Percentiles rank a stretch among this genome's conserved stretches.
Evolutionary conservation across 2,329 filamentous ascomycete species (phyloP).

Genomic region (Colletotrichum tropicicola): DNA sequence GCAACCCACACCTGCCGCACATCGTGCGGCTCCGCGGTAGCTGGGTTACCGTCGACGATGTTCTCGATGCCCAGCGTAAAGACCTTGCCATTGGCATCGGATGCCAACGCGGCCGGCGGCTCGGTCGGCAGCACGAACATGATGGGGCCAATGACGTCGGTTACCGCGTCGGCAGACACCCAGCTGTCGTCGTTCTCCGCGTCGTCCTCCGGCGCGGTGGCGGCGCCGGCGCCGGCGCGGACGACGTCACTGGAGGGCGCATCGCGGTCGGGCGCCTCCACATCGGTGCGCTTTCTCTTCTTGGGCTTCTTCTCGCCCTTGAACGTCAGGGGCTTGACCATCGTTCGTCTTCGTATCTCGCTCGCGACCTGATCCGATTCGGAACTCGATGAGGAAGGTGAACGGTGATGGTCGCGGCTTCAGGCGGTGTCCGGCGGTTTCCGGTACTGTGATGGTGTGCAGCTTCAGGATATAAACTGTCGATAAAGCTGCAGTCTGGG

Average conservation of each 20-base stretch:
- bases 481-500: constrained; percentile 9
- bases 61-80: constrained; percentile 88
- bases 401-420: not conserved
- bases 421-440: constrained; percentile 17
- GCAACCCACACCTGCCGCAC: constrained; percentile 96
- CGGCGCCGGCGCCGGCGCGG: constrained; percentile 31
- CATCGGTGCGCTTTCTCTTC: constrained; percentile 81
- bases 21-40: constrained; percentile 94
- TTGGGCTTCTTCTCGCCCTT: constrained; percentile 97
- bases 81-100: constrained; percentile 86
- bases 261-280: constrained; percentile 46
- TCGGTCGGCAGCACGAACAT: constrained; percentile 84
- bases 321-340: constrained; percentile 92
- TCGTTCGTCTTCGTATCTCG: constrained; percentile 44
- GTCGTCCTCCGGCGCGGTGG: constrained; percentile 38
- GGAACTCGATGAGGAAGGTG: constrained; percentile 13
- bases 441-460: not conserved
- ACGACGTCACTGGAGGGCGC: constrained; percentile 40
- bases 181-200: constrained; percentile 81
- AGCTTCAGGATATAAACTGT: constrained; percentile 6
- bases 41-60: constrained; percentile 81
- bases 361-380: not conserved
- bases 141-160: constrained; percentile 83
- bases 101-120: constrained; percentile 78
- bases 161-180: constrained; percentile 81